A percentile compares a stretch with the other conserved stretches of the same genome.
Conservation (phyloP, 1,284 basidiomycete genomes). For the Ceratobasidium sp. region DNA sequence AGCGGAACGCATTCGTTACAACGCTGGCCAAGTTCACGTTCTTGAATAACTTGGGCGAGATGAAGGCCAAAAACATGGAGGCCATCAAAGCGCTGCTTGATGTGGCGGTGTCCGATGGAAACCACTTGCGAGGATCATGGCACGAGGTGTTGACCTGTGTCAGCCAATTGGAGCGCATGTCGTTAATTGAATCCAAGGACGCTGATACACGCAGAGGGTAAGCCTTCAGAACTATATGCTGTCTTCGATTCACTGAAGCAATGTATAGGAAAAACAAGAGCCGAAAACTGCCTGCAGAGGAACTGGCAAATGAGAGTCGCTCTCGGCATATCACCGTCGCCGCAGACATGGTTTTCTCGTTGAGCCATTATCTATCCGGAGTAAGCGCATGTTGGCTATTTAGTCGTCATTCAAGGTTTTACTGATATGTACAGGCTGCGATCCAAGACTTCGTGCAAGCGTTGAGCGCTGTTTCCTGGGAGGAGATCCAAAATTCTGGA, state of each 20-base stretch:
- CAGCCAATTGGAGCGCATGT: constrained; percentile 97
- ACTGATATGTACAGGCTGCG: constrained; percentile 67
- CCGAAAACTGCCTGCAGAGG: constrained; percentile 79
- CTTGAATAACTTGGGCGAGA: constrained; percentile 94
- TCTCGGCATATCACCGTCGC: constrained; percentile 99
- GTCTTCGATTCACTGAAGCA: neutral
- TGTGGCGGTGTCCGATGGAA: constrained; percentile 91
- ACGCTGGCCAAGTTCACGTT: constrained; percentile 97
- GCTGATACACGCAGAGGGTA: constrained; percentile 83
- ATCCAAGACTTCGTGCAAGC: constrained; percentile 99
- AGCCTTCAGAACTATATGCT: constrained; percentile 45
- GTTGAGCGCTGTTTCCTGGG: constrained; percentile 97
- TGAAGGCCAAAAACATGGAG: constrained; percentile 99
- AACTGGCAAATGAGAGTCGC: constrained; percentile 94
- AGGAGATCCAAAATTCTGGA: constrained; percentile 98
- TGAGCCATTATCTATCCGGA: constrained; percentile 92
- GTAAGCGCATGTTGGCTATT: constrained; percentile 57
- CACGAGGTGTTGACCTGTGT: constrained; percentile 94
- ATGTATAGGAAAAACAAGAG: constrained; percentile 8
- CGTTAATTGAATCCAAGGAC: constrained; percentile 88
- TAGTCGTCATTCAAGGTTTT: constrained; percentile 37
- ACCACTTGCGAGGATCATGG: constrained; percentile 94
- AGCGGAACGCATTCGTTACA: constrained; percentile 96
- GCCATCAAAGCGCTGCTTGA: constrained; percentile 94
- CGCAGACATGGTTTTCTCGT: constrained; percentile 98